A percentile compares a stretch with the other conserved stretches of the same genome.
These are phyloP conservation scores for Aphanomyces invadans DNA, from an alignment of 352 stramenopile genomes.

Conservation along the genomic window DNA sequence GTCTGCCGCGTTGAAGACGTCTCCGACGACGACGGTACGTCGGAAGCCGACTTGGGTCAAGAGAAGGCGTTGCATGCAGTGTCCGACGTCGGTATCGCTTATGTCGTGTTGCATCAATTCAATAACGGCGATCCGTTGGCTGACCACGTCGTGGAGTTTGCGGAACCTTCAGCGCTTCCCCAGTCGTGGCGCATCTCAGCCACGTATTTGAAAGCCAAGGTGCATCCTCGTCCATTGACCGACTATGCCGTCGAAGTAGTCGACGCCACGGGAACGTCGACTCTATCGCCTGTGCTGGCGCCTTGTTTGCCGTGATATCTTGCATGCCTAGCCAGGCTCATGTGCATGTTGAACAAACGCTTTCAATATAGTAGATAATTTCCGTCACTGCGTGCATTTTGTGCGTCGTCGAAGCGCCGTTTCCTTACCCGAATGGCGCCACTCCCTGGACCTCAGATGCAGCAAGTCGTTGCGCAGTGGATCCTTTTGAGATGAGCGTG, in stretches of 20 bases:
- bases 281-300: not conserved
- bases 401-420: no score
- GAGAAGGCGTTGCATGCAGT: not conserved
- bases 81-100: not conserved
- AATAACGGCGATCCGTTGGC: slow-evolving; percentile 1
- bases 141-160: not conserved
- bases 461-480: no score
- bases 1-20: not conserved
- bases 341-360: not conserved
- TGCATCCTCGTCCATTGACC: not conserved
- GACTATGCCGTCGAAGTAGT: slow-evolving; percentile 20
- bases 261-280: not conserved
- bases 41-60: no score
- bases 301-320: not conserved
- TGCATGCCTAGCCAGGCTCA: not conserved
- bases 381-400: no score
- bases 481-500: no score
- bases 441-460: no score
- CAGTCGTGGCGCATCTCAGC: not conserved
- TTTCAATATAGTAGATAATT: no score
- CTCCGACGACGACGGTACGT: not conserved
- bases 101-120: not conserved
- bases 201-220: not conserved
- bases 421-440: no score
- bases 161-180: not conserved